Evolutionary conservation across 495 filamentous ascomycete genomes (phyloP).

Genomic region (Evernia prunastri): DNA sequence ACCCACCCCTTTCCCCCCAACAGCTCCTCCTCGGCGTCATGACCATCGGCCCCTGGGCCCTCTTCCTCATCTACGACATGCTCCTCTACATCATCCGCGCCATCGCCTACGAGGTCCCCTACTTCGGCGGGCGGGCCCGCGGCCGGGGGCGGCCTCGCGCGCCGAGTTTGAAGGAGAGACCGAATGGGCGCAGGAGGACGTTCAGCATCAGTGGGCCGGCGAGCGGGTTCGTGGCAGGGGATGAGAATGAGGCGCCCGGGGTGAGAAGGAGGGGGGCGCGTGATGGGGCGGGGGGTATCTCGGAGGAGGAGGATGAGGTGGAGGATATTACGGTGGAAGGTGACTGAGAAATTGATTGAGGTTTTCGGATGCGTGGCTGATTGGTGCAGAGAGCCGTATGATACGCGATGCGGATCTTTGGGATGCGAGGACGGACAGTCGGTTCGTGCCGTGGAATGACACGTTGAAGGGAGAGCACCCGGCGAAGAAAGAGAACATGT

Average conservation of each 20-base stretch:
- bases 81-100: conserved; percentile 58
- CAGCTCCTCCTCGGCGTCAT: conserved; percentile 60
- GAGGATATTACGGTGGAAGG: background rate
- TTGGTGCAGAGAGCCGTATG: conserved; percentile 7
- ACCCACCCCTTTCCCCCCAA: background rate
- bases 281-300: background rate
- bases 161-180: conserved; percentile 55
- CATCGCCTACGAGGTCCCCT: conserved; percentile 52
- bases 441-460: conserved; percentile 8
- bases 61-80: conserved; percentile 61
- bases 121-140: conserved; percentile 56
- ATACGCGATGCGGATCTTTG: conserved; percentile 15
- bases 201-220: conserved; percentile 39
- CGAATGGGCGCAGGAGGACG: conserved; percentile 45
- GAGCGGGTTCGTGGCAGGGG: conserved; percentile 1
- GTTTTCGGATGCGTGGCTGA: background rate
- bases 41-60: conserved; percentile 60
- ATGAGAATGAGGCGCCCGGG: conserved; percentile 9
- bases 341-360: background rate
- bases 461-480: background rate
- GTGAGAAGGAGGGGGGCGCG: conserved; percentile 4
- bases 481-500: background rate
- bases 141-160: conserved; percentile 56
- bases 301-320: background rate
- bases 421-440: conserved; percentile 16